Evolutionary conservation across 2,329 filamentous ascomycete genomes (phyloP).

Genomic region (Fusarium sp.): DNA sequence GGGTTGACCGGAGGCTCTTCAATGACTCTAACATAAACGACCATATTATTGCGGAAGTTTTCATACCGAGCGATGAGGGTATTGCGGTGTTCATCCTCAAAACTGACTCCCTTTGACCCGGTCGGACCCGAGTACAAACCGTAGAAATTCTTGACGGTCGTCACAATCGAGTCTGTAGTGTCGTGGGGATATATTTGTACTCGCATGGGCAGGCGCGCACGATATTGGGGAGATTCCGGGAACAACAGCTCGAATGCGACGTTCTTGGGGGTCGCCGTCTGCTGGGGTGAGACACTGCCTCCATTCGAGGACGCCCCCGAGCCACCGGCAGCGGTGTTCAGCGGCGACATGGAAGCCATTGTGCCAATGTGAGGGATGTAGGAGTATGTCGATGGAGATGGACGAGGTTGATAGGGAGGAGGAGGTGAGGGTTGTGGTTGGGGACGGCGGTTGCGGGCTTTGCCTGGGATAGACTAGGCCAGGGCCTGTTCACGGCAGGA

Average conservation of each 20-base stretch:
- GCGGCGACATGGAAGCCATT: constrained; percentile 60
- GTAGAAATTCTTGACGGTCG: constrained; percentile 99
- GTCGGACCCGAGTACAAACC: constrained; percentile 81
- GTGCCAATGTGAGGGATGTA: constrained; percentile 42
- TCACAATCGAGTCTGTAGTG: constrained; percentile 96
- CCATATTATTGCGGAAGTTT: constrained; percentile 92
- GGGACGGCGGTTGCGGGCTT: constrained; percentile 47
- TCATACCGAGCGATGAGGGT: constrained; percentile 95
- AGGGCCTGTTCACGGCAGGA: constrained; percentile 41
- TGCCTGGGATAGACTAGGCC: constrained; percentile 44
- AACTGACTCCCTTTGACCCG: constrained; percentile 83
- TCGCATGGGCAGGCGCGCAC: constrained; percentile 80
- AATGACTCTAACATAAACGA: constrained; percentile 89
- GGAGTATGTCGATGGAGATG: constrained; percentile 40
- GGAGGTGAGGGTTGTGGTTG: constrained; percentile 35
- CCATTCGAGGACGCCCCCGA: constrained; percentile 52
- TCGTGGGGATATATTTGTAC: constrained; percentile 95
- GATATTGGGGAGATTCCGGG: constrained; percentile 70
- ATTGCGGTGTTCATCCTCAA: constrained; percentile 88
- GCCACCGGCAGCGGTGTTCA: constrained; percentile 47
- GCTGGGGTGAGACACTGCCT: constrained; percentile 58
- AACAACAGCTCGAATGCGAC: constrained; percentile 81
- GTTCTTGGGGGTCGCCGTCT: constrained; percentile 67
- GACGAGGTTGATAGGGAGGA: constrained; percentile 32
- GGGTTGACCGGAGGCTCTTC: constrained; percentile 60